Percentiles rank a stretch among this genome's conserved stretches.
Conservation (phyloP, 352 stramenopile species). For the Pythium pyrilobum region DNA sequence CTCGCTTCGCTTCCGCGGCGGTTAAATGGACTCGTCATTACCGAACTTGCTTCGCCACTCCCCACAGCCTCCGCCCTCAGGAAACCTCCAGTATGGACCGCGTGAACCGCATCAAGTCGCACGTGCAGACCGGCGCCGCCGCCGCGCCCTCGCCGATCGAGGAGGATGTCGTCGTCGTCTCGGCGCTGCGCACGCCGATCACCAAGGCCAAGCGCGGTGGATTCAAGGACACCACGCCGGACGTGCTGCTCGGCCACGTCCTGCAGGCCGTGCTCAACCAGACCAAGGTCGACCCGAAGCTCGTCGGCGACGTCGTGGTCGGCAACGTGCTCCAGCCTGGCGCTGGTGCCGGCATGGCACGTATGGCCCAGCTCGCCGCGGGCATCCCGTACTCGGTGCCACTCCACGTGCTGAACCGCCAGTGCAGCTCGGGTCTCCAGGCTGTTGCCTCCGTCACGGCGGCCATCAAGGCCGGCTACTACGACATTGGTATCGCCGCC, state of each 20-base stretch:
- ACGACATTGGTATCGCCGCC: constrained; percentile 81
- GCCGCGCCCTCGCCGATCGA: constrained; percentile 21
- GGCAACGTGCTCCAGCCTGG: constrained; percentile 86
- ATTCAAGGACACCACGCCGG: constrained; percentile 91
- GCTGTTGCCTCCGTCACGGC: constrained; percentile 71
- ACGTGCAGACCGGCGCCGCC: constrained; percentile 37
- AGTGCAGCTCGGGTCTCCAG: constrained; percentile 86
- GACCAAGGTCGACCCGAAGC: constrained; percentile 70
- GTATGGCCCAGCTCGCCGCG: constrained; percentile 71
- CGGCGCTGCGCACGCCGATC: constrained; percentile 80
- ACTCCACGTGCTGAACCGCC: constrained; percentile 76
- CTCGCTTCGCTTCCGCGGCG: too few species aligned
- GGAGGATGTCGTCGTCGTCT: constrained; percentile 85
- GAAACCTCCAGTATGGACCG: constrained; percentile 41
- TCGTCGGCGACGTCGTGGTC: constrained; percentile 78
- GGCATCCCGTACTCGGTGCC: constrained; percentile 78
- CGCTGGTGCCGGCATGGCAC: constrained; percentile 66
- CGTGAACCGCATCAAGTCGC: constrained; percentile 67
- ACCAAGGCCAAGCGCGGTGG: constrained; percentile 81
- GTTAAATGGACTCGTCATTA: neutral
- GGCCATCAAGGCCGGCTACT: constrained; percentile 78
- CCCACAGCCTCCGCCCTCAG: neutral
- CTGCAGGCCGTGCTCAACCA: constrained; percentile 80
- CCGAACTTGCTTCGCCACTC: constrained; percentile 1
- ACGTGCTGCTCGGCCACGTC: constrained; percentile 85